Evolutionary conservation across 2,329 filamentous ascomycete species (phyloP).

Genomic region (Calonectria leucothoes): DNA sequence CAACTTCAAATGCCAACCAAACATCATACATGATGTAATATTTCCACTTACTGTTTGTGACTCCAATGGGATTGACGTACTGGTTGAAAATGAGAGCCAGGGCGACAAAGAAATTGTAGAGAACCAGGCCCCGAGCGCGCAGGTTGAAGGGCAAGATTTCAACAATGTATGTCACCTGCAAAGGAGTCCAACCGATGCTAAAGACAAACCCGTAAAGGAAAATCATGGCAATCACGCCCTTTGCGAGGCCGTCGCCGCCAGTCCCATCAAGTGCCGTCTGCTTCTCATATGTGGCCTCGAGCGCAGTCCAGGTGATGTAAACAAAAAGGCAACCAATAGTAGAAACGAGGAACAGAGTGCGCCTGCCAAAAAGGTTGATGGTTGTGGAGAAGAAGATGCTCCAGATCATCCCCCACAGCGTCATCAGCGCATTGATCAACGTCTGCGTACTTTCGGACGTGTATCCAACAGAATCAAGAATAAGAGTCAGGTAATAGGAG

Average conservation of each 20-base stretch:
- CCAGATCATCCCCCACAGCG: slow-evolving; percentile 16
- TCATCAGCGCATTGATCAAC: slow-evolving; percentile 6
- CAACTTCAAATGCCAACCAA: slow-evolving; percentile 16
- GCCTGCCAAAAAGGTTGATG: slow-evolving; percentile 6
- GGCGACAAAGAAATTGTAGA: slow-evolving; percentile 39
- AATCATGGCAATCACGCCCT: slow-evolving; percentile 20
- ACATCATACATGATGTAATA: slow-evolving; percentile 27
- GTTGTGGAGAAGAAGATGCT: slow-evolving; percentile 11
- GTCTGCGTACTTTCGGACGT: slow-evolving; percentile 3
- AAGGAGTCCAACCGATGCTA: slow-evolving; percentile 1
- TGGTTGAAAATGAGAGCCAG: slow-evolving; percentile 49
- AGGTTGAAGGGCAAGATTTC: slow-evolving; percentile 57
- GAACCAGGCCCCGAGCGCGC: slow-evolving; percentile 37
- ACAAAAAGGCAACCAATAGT: neutral
- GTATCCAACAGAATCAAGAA: slow-evolving; percentile 11
- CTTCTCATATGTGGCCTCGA: slow-evolving; percentile 15
- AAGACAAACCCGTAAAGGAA: slow-evolving; percentile 19
- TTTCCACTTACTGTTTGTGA: slow-evolving; percentile 23
- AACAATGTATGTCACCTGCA: slow-evolving; percentile 34
- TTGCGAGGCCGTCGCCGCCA: neutral
- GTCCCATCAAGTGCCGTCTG: neutral
- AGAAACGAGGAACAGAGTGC: slow-evolving; percentile 3
- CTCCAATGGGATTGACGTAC: slow-evolving; percentile 54
- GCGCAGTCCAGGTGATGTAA: slow-evolving; percentile 17
- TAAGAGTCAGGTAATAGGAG: neutral